Conservation (phyloP, 768 basidiomycete species). For the Chlorophyllum brunneum region DNA sequence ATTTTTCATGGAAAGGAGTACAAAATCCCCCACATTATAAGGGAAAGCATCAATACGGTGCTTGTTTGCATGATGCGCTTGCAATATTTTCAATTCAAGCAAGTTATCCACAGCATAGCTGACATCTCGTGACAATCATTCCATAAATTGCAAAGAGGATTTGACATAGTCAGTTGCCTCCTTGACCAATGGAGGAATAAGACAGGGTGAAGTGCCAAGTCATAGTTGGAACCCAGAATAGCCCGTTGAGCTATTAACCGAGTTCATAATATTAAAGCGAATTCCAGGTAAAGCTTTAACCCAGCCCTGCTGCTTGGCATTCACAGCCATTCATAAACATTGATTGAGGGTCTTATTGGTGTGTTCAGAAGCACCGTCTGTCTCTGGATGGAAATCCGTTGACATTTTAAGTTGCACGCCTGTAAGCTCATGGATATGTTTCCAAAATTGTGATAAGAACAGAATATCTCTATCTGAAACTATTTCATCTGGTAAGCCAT, state of each 20-base stretch:
- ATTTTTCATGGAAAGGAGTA: constrained; percentile 27
- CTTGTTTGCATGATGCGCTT: constrained; percentile 22
- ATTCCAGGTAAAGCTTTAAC: constrained; percentile 11
- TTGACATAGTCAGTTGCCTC: not conserved
- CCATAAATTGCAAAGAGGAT: not conserved
- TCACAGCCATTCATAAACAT: constrained; percentile 16
- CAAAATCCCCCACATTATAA: constrained; percentile 29
- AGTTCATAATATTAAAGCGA: constrained; percentile 26
- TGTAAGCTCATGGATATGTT: not conserved
- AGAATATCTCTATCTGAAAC: constrained; percentile 28
- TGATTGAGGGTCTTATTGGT: constrained; percentile 25
- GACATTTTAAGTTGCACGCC: not conserved
- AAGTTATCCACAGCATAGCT: not conserved
- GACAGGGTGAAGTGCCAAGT: not conserved
- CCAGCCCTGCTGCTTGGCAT: constrained; percentile 25
- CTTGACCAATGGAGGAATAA: not conserved
- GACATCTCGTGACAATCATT: not conserved
- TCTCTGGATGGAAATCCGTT: no score
- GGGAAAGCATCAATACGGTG: constrained; percentile 17
- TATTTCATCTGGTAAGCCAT: constrained; percentile 26
- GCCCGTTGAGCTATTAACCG: constrained; percentile 18
- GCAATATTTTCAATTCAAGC: not conserved
- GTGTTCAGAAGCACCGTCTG: constrained; percentile 23
- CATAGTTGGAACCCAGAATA: constrained; percentile 17
- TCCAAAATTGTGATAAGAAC: constrained; percentile 23